Percentiles rank a stretch among this genome's conserved stretches.
These are phyloP conservation scores for Puya raimondii DNA, from an alignment of 176 grass and related monocot genomes.

Conservation along the genomic window DNA sequence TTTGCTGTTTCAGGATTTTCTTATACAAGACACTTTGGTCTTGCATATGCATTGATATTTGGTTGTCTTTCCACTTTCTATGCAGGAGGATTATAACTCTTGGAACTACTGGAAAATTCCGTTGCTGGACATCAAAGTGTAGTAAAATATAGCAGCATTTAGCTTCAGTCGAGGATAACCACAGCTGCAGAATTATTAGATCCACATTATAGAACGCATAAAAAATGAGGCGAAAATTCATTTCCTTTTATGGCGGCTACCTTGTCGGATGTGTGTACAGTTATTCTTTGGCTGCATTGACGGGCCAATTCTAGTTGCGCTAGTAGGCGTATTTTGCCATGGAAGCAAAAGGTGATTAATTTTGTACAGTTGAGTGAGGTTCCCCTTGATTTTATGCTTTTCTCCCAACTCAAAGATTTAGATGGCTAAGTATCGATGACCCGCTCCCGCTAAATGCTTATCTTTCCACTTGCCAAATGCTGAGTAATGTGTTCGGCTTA, in stretches of 20 bases:
- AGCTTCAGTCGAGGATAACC: conserved; percentile 26
- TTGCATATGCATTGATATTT: conserved; percentile 12
- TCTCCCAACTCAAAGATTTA: too few relatives aligned
- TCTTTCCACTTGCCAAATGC: too few relatives aligned
- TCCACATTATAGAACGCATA: neutral
- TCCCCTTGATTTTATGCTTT: too few relatives aligned
- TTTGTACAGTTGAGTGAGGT: too few relatives aligned
- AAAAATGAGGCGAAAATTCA: neutral
- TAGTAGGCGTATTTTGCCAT: too few relatives aligned
- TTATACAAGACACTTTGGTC: neutral
- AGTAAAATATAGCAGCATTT: conserved; percentile 31
- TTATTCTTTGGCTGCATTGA: too few relatives aligned
- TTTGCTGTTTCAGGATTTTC: neutral
- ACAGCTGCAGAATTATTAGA: conserved; percentile 18
- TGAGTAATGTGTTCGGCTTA: too few relatives aligned
- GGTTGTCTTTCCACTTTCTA: conserved; percentile 11
- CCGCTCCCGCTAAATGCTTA: too few relatives aligned
- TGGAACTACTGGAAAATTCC: conserved; percentile 85
- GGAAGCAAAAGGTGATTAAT: too few relatives aligned
- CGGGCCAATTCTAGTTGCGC: too few relatives aligned
- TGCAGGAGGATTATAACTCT: conserved; percentile 74
- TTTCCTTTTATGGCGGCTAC: conserved; percentile 3
- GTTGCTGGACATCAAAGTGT: conserved; percentile 40
- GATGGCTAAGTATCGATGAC: too few relatives aligned
- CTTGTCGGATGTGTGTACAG: conserved; percentile 11